A percentile compares a stretch with the other conserved stretches of the same genome.
Conservation (phyloP, 345 rosid species). For the rapeseed (Brassica napus) region DNA sequence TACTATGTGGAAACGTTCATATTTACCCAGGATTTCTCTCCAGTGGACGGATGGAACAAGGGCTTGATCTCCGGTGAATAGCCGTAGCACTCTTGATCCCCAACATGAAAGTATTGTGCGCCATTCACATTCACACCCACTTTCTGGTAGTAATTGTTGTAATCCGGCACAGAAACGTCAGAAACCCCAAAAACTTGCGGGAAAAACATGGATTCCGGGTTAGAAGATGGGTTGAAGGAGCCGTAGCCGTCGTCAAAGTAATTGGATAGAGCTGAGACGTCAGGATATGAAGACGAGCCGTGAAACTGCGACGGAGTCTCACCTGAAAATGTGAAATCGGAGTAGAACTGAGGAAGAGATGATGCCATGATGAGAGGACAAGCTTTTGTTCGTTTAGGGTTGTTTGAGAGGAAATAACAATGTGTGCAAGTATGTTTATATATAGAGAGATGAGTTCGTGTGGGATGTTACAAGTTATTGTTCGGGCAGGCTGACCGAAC, state of each 20-base stretch:
- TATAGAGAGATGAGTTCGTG: slow-evolving; percentile 11
- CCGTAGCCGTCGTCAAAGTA: slow-evolving; percentile 28
- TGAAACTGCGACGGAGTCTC: slow-evolving; percentile 41
- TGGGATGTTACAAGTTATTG: slow-evolving; percentile 36
- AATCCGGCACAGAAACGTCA: slow-evolving; percentile 41
- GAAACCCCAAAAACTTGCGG: slow-evolving; percentile 41
- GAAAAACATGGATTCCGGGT: slow-evolving; percentile 27
- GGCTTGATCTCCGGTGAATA: slow-evolving; percentile 52
- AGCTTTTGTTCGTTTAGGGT: slow-evolving; percentile 11
- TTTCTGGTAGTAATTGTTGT: slow-evolving; percentile 37
- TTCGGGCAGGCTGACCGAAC: slow-evolving; percentile 37
- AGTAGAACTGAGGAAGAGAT: slow-evolving; percentile 49
- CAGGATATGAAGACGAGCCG: slow-evolving; percentile 32
- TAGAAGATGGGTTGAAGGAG: slow-evolving; percentile 22
- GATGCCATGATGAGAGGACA: slow-evolving; percentile 44
- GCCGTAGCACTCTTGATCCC: slow-evolving; percentile 54
- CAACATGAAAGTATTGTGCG: slow-evolving; percentile 36
- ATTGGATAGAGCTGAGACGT: slow-evolving; percentile 27
- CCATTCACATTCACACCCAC: slow-evolving; percentile 27
- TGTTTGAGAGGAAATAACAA: slow-evolving; percentile 31
- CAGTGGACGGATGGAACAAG: slow-evolving; percentile 34
- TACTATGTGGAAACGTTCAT: not conserved
- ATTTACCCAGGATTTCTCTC: slow-evolving; percentile 48
- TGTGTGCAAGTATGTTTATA: slow-evolving; percentile 14
- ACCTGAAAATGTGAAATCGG: slow-evolving; percentile 46